phyloP scores from a whole-genome alignment of 257 asterid genomes.

The Verbascum thapsus region DNA sequence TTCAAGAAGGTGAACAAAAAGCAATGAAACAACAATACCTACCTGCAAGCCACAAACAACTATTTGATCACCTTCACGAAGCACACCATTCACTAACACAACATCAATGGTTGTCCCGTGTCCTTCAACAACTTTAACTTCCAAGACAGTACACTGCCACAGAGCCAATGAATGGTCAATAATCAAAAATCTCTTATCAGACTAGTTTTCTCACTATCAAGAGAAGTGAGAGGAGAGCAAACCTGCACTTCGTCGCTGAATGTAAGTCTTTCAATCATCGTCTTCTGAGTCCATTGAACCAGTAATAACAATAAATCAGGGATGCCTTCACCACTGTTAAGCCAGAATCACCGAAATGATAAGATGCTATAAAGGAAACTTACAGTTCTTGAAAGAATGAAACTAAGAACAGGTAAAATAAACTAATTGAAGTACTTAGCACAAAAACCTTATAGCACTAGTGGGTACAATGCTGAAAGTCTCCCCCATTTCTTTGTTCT shows the following conservation, averaged over 20 bases:
- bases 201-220: conserved; percentile 21
- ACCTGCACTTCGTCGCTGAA: conserved; percentile 86
- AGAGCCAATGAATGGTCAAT: conserved; percentile 30
- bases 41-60: conserved; percentile 98
- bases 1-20: conserved; percentile 22
- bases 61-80: conserved; percentile 95
- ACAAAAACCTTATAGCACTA: conserved; percentile 86
- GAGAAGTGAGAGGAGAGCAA: conserved; percentile 31
- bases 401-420: conserved; percentile 14
- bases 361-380: conserved; percentile 14
- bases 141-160: conserved; percentile 95
- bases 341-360: conserved; percentile 27
- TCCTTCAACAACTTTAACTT: conserved; percentile 97
- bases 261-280: conserved; percentile 82
- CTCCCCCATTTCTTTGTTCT: conserved; percentile 90
- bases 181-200: conserved; percentile 11
- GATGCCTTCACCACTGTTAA: conserved; percentile 91
- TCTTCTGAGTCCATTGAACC: conserved; percentile 90
- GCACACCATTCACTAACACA: conserved; percentile 94
- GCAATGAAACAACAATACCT: conserved; percentile 25
- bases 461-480: conserved; percentile 89
- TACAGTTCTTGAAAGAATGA: conserved; percentile 11
- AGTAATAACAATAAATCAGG: conserved; percentile 80
- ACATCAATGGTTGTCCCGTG: conserved; percentile 97
- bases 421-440: conserved; percentile 18